Conservation (phyloP, 2,329 filamentous ascomycete species). For the Juglanconis oblonga region DNA sequence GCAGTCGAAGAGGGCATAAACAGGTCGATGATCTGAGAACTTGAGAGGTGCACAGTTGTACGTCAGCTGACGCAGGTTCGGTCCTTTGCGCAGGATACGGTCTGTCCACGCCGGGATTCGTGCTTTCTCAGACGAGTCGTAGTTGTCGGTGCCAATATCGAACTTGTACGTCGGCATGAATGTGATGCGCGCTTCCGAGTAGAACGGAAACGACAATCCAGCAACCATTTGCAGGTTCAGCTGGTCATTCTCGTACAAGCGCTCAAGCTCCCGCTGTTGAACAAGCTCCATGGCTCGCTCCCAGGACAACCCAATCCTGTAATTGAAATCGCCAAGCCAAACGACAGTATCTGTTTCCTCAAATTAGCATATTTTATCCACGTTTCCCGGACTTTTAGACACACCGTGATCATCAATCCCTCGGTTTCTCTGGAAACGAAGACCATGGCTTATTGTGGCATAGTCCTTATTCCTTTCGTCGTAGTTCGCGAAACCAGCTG, state of each 20-base stretch:
- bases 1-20: slow-evolving; percentile 86
- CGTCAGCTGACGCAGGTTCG: slow-evolving; percentile 75
- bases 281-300: slow-evolving; percentile 76
- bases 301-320: slow-evolving; percentile 81
- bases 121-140: slow-evolving; percentile 94
- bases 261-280: slow-evolving; percentile 68
- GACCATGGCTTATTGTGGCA: slow-evolving; percentile 77
- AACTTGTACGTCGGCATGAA: slow-evolving; percentile 97
- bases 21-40: slow-evolving; percentile 95
- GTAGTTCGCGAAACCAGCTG: slow-evolving; percentile 94
- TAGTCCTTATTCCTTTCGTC: slow-evolving; percentile 95
- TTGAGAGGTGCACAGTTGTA: slow-evolving; percentile 80
- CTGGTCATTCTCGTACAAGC: slow-evolving; percentile 89
- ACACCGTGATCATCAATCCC: slow-evolving; percentile 85
- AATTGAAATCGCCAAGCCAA: slow-evolving; percentile 98
- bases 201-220: slow-evolving; percentile 84
- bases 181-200: slow-evolving; percentile 82
- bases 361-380: slow-evolving; percentile 21
- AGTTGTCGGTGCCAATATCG: slow-evolving; percentile 81
- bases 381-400: slow-evolving; percentile 4
- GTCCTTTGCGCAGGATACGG: slow-evolving; percentile 82
- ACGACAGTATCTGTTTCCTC: slow-evolving; percentile 63
- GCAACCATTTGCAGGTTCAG: slow-evolving; percentile 96
- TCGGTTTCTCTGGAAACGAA: slow-evolving; percentile 87
- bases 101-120: slow-evolving; percentile 98